phyloP scores from a whole-genome alignment of 305 asterid genomes.

The Striga hermonthica region DNA sequence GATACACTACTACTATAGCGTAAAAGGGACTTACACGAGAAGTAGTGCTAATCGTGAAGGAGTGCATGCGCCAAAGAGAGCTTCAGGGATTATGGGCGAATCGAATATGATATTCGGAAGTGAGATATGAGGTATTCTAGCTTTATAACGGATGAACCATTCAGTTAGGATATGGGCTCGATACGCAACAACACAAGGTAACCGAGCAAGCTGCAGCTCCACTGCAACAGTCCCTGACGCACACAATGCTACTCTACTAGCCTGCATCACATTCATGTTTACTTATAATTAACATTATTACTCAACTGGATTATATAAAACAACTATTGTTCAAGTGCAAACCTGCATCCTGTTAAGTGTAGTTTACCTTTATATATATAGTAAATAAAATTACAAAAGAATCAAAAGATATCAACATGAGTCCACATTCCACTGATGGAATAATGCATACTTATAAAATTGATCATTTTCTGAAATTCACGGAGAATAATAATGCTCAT shows the following conservation, averaged over 20 bases:
- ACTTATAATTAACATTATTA: background rate
- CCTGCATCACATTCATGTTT: constrained; percentile 45
- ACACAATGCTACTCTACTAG: constrained; percentile 78
- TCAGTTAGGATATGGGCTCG: constrained; percentile 86
- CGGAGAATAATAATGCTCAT: too few species aligned
- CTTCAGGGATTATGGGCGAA: constrained; percentile 77
- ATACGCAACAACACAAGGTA: constrained; percentile 87
- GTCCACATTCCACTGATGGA: background rate
- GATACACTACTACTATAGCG: constrained; percentile 1
- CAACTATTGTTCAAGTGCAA: background rate
- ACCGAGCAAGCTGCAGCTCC: constrained; percentile 88
- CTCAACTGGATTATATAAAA: constrained; percentile 11
- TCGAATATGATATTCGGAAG: constrained; percentile 79
- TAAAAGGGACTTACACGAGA: constrained; percentile 46
- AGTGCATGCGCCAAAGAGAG: constrained; percentile 69
- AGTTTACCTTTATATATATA: background rate
- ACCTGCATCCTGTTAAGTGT: background rate
- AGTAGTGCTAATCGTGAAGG: constrained; percentile 59
- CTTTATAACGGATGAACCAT: constrained; percentile 70
- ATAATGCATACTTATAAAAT: background rate
- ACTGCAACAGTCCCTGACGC: constrained; percentile 91
- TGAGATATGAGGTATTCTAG: constrained; percentile 73
- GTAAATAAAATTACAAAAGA: background rate
- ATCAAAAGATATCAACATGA: background rate
- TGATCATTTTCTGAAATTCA: background rate